A percentile compares a stretch with the other conserved stretches of the same genome.
phyloP scores from a whole-genome alignment of 2,329 filamentous ascomycete genomes.

The Emergomyces africanus region DNA sequence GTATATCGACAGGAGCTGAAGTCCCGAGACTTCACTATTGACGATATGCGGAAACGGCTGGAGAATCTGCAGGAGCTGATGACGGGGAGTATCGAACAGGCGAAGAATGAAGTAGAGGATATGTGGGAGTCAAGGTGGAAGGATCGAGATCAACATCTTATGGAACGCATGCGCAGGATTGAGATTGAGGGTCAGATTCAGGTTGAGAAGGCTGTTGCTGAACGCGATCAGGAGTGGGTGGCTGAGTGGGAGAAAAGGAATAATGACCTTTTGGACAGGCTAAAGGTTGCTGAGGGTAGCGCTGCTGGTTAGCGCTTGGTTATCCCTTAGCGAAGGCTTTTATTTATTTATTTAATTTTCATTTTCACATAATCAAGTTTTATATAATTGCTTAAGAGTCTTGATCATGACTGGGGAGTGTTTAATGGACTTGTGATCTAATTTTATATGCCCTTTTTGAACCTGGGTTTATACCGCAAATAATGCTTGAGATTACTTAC shows the following conservation, averaged over 20 bases:
- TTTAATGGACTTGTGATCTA: background rate
- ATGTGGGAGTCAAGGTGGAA: slow-evolving; percentile 24
- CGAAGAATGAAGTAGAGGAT: slow-evolving; percentile 22
- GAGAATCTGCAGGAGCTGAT: slow-evolving; percentile 14
- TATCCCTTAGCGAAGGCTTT: background rate
- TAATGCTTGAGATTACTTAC: too few relatives aligned
- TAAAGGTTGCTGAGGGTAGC: slow-evolving; percentile 3
- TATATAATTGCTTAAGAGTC: background rate
- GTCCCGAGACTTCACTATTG: slow-evolving; percentile 17
- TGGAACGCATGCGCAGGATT: slow-evolving; percentile 15
- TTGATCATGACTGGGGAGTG: background rate
- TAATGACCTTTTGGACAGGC: slow-evolving; percentile 6
- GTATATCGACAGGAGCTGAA: slow-evolving; percentile 20
- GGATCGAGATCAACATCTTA: slow-evolving; percentile 17
- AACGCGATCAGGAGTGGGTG: slow-evolving; percentile 13
- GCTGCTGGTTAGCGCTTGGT: background rate
- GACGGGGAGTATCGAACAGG: slow-evolving; percentile 17
- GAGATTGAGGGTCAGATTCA: slow-evolving; percentile 12
- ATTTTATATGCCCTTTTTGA: too few relatives aligned
- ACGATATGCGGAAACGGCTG: slow-evolving; percentile 16
- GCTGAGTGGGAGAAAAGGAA: slow-evolving; percentile 9
- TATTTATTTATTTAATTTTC: background rate
- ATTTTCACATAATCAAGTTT: background rate
- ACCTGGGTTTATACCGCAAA: too few relatives aligned
- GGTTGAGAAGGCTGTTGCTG: slow-evolving; percentile 11